Percentiles rank a stretch among this genome's conserved stretches.
These are phyloP conservation scores for Boletellus ananas DNA, from an alignment of 768 basidiomycete species.

Conservation along the genomic window DNA sequence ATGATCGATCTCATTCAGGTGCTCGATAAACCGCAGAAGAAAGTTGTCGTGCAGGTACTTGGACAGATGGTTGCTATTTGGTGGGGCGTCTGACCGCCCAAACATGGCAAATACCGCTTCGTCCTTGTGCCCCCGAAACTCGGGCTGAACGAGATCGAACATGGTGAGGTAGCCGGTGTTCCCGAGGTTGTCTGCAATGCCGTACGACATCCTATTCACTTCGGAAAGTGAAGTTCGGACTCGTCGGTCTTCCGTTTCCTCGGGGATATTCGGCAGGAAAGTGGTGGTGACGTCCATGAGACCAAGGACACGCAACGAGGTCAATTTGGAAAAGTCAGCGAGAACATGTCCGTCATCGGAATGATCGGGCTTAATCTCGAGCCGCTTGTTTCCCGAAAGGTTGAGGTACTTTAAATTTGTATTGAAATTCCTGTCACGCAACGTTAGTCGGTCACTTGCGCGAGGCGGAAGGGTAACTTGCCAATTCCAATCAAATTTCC, in stretches of 20 bases:
- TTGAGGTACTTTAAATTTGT: constrained; percentile 91
- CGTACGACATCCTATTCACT: constrained; percentile 91
- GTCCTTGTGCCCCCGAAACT: constrained; percentile 70
- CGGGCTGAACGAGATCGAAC: constrained; percentile 88
- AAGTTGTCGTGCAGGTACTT: constrained; percentile 87
- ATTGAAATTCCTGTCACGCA: constrained; percentile 84
- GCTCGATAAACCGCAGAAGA: constrained; percentile 52
- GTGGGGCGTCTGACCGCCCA: constrained; percentile 61
- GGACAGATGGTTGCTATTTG: constrained; percentile 64
- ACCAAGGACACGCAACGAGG: constrained; percentile 84
- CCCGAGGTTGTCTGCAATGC: constrained; percentile 91
- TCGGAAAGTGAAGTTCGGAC: constrained; percentile 88
- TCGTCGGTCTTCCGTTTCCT: constrained; percentile 84
- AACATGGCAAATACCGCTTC: constrained; percentile 97
- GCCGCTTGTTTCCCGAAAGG: constrained; percentile 91
- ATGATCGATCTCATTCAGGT: constrained; percentile 46
- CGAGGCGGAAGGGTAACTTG: constrained; percentile 32
- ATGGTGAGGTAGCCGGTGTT: constrained; percentile 75
- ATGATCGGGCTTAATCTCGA: constrained; percentile 86
- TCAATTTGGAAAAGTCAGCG: constrained; percentile 85
- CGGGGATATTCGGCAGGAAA: constrained; percentile 62
- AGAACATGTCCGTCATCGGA: constrained; percentile 40
- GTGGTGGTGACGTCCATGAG: constrained; percentile 91
- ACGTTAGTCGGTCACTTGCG: not conserved
- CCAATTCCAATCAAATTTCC: constrained; percentile 99